A percentile compares a stretch with the other conserved stretches of the same genome.
These are phyloP conservation scores for Canavalia ensiformis DNA, from an alignment of 306 rosid genomes.

Conservation along the genomic window DNA sequence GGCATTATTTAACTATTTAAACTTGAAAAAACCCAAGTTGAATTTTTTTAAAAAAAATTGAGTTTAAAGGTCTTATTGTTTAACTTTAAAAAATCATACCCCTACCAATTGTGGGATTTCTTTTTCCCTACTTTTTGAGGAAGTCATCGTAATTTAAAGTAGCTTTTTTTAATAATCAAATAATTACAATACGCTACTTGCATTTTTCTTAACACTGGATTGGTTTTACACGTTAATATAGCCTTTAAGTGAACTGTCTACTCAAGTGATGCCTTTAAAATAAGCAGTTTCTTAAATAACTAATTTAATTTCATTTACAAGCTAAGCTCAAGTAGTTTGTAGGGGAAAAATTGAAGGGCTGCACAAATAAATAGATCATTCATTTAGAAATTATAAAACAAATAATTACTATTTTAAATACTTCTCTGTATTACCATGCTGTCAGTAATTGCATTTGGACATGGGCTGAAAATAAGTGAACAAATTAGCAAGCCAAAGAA, in stretches of 20 bases:
- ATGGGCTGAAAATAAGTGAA: slow-evolving; percentile 26
- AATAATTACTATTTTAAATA: neutral
- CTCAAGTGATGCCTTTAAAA: neutral
- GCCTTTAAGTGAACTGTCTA: neutral
- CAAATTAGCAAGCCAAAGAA: slow-evolving; percentile 39
- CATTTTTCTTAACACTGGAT: neutral
- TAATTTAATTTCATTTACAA: neutral
- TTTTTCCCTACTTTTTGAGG: neutral
- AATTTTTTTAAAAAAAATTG: no score
- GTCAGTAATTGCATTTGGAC: slow-evolving; percentile 24
- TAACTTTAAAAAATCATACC: no score
- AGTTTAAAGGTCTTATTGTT: no score
- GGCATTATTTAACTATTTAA: no score
- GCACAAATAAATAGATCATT: neutral
- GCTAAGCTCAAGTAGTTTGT: slow-evolving; percentile 12
- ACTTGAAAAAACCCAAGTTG: no score
- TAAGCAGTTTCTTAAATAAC: neutral
- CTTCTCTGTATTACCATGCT: neutral
- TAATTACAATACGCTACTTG: no score
- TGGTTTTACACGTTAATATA: neutral
- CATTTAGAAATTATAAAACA: slow-evolving; percentile 17
- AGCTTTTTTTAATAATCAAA: neutral
- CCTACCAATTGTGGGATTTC: neutral
- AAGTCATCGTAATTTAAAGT: neutral
- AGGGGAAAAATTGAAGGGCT: neutral